Conservation (phyloP, 192 early-diverging fungal genomes). For the Mortierella antarctica region DNA sequence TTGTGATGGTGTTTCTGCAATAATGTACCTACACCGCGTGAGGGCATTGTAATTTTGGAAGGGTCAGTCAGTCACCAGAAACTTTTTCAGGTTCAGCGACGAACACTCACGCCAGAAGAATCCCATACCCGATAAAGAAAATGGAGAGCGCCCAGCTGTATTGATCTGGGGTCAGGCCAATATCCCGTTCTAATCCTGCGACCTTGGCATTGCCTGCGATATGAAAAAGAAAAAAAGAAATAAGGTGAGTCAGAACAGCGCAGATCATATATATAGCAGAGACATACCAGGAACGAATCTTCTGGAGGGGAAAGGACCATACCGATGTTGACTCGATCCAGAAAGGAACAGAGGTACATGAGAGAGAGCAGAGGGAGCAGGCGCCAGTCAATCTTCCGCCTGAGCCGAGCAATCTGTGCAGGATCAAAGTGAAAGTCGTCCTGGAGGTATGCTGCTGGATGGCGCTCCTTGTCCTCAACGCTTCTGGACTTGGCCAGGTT, state of each 20-base stretch:
- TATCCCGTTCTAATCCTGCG: slow-evolving; percentile 56
- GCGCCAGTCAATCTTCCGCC: slow-evolving; percentile 67
- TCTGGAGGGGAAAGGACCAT: not conserved
- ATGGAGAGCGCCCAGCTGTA: slow-evolving; percentile 71
- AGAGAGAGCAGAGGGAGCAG: slow-evolving; percentile 71
- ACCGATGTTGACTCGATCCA: slow-evolving; percentile 81
- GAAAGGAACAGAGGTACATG: slow-evolving; percentile 74
- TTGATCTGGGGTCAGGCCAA: slow-evolving; percentile 54
- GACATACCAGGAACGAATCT: not conserved
- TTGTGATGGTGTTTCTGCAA: too few relatives aligned
- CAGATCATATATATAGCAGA: too few relatives aligned
- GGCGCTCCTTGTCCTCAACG: too few relatives aligned
- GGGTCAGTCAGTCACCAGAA: too few relatives aligned
- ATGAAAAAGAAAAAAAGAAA: too few relatives aligned
- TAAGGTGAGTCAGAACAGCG: too few relatives aligned
- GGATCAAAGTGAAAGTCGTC: too few relatives aligned
- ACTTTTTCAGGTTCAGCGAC: not conserved
- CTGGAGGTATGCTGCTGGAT: too few relatives aligned
- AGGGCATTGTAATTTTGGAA: too few relatives aligned
- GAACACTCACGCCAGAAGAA: not conserved
- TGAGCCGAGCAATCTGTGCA: too few relatives aligned
- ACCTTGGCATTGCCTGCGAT: slow-evolving; percentile 67
- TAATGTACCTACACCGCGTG: too few relatives aligned
- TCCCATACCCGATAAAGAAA: slow-evolving; percentile 65
- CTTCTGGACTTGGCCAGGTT: too few relatives aligned